A percentile compares a stretch with the other conserved stretches of the same genome.
phyloP scores from a whole-genome alignment of 305 asterid species.

The Fraxinus dipetala region DNA sequence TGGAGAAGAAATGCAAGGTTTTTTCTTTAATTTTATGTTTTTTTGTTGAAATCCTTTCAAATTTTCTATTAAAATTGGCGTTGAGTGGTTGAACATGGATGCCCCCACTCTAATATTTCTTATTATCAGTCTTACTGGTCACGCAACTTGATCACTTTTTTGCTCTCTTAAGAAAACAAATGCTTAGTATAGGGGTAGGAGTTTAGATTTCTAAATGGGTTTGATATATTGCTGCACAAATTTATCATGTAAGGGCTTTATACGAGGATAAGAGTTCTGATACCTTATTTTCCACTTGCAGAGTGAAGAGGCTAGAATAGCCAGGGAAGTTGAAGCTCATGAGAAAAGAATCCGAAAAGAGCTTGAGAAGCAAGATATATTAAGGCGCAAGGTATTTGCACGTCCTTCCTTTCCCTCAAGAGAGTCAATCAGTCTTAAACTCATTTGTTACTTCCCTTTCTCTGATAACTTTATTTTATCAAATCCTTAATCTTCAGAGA shows the following conservation, averaged over 20 bases:
- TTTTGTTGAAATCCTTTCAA: conserved; percentile 1
- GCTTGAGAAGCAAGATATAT: conserved; percentile 79
- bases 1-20: conserved; percentile 88
- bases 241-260: conserved; percentile 7
- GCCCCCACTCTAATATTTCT: not conserved
- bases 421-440: conserved; percentile 4
- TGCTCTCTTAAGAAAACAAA: not conserved
- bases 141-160: not conserved
- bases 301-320: conserved; percentile 81
- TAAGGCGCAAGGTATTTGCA: conserved; percentile 64
- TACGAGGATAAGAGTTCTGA: conserved; percentile 16
- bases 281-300: conserved; percentile 29
- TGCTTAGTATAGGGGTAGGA: not conserved
- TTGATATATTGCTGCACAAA: not conserved
- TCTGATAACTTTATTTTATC: conserved; percentile 12
- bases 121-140: not conserved
- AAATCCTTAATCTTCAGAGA: conserved; percentile 39
- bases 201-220: not conserved
- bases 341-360: conserved; percentile 86
- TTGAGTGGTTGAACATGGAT: not conserved
- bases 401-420: not conserved
- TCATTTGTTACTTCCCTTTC: conserved; percentile 7
- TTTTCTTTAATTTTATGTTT: conserved; percentile 9
- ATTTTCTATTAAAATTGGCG: conserved; percentile 2
- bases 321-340: conserved; percentile 82